A percentile compares a stretch with the other conserved stretches of the same genome.
Conservation (phyloP, 2,329 filamentous ascomycete species). For the Arachnomyces sp. region DNA sequence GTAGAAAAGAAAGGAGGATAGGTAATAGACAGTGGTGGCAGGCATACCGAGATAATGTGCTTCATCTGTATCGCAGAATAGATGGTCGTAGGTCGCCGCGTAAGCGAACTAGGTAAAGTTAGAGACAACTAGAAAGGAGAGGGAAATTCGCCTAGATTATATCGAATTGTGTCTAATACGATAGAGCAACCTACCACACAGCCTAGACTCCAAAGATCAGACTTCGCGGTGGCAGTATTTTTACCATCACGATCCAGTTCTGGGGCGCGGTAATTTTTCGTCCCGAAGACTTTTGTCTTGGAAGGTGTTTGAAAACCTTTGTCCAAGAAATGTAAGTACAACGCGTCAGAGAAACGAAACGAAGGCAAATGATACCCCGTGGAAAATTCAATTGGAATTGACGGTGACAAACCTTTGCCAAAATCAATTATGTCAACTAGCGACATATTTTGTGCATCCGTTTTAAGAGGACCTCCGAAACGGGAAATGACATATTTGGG, state of each 20-base stretch:
- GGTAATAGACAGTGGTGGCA: not conserved
- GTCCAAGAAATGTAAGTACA: constrained; percentile 1
- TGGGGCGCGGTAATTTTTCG: constrained; percentile 1
- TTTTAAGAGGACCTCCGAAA: constrained; percentile 1
- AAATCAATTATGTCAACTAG: constrained; percentile 9
- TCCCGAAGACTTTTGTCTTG: constrained; percentile 5
- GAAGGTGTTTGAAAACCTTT: constrained; percentile 2
- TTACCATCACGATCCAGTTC: constrained; percentile 1
- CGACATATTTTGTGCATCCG: constrained; percentile 6
- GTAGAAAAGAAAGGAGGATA: not conserved
- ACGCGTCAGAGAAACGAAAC: not conserved
- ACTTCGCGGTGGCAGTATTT: constrained; percentile 4
- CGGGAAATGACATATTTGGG: constrained; percentile 6
- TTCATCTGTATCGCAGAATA: not conserved
- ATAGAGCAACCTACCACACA: constrained; percentile 2
- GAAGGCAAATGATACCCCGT: no score
- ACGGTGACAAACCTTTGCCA: constrained; percentile 6
- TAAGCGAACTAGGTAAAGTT: constrained; percentile 4
- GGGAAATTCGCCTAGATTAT: not conserved
- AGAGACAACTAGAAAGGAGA: no score
- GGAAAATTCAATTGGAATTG: no score
- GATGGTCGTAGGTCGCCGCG: not conserved
- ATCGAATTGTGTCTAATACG: not conserved
- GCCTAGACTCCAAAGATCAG: constrained; percentile 5
- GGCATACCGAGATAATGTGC: constrained; percentile 3